A percentile compares a stretch with the other conserved stretches of the same genome.
Conservation (phyloP, 179 eudicot species). For the Nepenthes alata region DNA sequence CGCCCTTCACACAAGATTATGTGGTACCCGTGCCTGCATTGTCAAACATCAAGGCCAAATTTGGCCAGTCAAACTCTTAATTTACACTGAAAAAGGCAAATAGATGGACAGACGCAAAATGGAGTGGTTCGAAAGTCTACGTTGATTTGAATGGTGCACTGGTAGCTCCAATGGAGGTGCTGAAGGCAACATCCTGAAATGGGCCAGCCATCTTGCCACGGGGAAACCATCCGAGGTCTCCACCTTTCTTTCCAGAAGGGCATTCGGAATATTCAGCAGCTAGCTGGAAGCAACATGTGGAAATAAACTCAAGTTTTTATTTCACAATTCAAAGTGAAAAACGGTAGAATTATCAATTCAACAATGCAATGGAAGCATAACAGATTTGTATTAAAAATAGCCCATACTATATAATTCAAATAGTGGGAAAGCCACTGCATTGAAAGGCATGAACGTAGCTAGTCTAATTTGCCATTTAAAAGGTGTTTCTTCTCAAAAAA, state of each 20-base stretch:
- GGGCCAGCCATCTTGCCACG: slow-evolving; percentile 99
- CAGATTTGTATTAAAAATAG: too few relatives aligned
- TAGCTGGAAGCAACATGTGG: slow-evolving; percentile 33
- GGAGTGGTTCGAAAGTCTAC: slow-evolving; percentile 19
- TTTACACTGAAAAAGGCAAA: background rate
- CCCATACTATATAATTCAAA: too few relatives aligned
- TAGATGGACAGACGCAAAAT: background rate
- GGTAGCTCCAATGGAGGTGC: slow-evolving; percentile 79
- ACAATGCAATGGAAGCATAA: too few relatives aligned
- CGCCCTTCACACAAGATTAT: slow-evolving; percentile 68
- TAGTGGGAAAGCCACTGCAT: too few relatives aligned
- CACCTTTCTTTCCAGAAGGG: slow-evolving; percentile 93
- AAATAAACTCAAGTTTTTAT: background rate
- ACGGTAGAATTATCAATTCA: too few relatives aligned
- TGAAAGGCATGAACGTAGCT: too few relatives aligned
- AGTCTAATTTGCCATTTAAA: too few relatives aligned
- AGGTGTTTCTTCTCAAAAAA: too few relatives aligned
- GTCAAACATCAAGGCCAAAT: slow-evolving; percentile 1
- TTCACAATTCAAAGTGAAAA: too few relatives aligned
- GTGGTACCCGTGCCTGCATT: slow-evolving; percentile 69
- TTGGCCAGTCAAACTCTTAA: background rate
- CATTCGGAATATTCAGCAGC: slow-evolving; percentile 95
- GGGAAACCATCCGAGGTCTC: slow-evolving; percentile 96
- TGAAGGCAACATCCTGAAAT: slow-evolving; percentile 94
- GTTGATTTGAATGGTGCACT: slow-evolving; percentile 93